Base-by-base conservation (phyloP, 2,329 filamentous ascomycete species). In the Penicillium psychrosexuale region DNA sequence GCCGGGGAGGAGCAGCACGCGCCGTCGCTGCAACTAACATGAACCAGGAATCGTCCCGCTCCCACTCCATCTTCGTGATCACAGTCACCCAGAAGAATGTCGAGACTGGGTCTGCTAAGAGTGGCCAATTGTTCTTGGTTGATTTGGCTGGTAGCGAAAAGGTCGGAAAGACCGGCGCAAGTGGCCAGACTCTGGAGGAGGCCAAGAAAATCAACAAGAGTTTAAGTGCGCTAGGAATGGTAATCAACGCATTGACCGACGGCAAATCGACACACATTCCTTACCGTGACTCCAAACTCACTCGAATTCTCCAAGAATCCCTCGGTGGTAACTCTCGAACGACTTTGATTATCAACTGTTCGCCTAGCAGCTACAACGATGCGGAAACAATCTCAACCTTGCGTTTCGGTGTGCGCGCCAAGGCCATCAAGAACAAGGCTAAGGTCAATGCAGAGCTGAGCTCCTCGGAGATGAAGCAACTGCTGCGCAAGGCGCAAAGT, bases 121-220 rank as follows among this genome's bases (percentile, higher is more conserved):
- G 91, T 70, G 94, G 94, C 55, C 91, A 96, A 75, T 85, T 99
- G 22, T 97, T 97, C 82, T 80, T 99, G 72, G 94, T 99, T 61
- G 94, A 99, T 86, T 80, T 99, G 80, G 94, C 94, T 50, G 94
- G 94, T 81, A 96, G 91, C 69, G 94, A 99, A 78, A 97, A 97
- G 79, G 91, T 97, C 48, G 93, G 94, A 72, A 97, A 99, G 83
- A 99, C 94, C 30, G 94, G 94, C 65, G 94, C 94, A 59, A 97
- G 91, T 72, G 94, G 94, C 54, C 94, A 97, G 76, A 97, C 93
- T 5, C 81, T 99, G 40, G 94, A 97, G 75, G 94, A 99, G 74
- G 94, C 94, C 58, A 97, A 97, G 82, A 99, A 99, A 82, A 99
- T 99, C 83, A 99, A 99, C 83, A 97, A 97, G 83, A 97, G 91